Conservation (phyloP, 257 asterid genomes). For the Gardenia jasminoides region DNA sequence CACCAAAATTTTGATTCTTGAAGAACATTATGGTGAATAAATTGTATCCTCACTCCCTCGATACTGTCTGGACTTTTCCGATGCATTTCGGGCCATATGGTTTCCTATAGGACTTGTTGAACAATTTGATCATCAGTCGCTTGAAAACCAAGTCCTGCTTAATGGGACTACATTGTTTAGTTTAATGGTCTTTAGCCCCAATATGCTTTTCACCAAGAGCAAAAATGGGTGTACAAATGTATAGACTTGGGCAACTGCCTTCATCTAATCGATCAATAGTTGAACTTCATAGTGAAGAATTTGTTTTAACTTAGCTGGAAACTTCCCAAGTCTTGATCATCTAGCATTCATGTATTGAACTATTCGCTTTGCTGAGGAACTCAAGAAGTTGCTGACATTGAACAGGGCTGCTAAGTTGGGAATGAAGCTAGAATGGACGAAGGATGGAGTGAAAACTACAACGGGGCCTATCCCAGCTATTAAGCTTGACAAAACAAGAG, state of each 20-base stretch:
- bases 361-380: not conserved
- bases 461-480: slow-evolving; percentile 90
- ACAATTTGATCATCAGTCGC: too few relatives aligned
- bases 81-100: not conserved
- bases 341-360: not conserved
- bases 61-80: not conserved
- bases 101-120: too few relatives aligned
- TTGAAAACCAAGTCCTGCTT: too few relatives aligned
- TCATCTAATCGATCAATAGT: too few relatives aligned
- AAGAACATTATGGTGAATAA: too few relatives aligned
- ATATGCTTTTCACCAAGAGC: too few relatives aligned
- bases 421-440: slow-evolving; percentile 81
- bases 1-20: not conserved
- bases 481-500: slow-evolving; percentile 51
- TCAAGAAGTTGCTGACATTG: not conserved
- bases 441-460: slow-evolving; percentile 55
- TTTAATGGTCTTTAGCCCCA: too few relatives aligned
- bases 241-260: too few relatives aligned
- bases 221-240: too few relatives aligned
- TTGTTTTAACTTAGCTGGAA: not conserved
- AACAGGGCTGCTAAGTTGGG: slow-evolving; percentile 74
- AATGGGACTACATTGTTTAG: too few relatives aligned
- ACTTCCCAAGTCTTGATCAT: too few relatives aligned
- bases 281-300: not conserved
- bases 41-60: too few relatives aligned